Conservation (phyloP, 805 yeast genomes). For the Martiniozyma abietophila region DNA sequence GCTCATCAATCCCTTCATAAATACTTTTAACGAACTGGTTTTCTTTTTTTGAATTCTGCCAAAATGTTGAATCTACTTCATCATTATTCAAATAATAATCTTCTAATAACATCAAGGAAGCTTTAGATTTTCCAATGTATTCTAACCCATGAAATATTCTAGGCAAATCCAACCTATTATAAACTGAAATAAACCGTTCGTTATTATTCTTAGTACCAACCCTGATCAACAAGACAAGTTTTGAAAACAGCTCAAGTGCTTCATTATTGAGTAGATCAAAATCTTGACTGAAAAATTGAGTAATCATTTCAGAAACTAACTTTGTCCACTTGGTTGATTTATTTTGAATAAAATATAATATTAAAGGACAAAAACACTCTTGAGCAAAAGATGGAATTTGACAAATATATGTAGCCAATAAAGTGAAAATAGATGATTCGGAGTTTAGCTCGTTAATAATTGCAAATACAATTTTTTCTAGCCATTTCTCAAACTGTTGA, state of each 20-base stretch:
- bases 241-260: conserved; percentile 20
- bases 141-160: conserved; percentile 27
- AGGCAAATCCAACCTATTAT: conserved; percentile 23
- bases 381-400: conserved; percentile 21
- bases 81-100: conserved; percentile 24
- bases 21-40: conserved; percentile 24
- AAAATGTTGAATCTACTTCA: conserved; percentile 6
- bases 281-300: conserved; percentile 17
- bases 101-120: conserved; percentile 42
- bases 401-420: conserved; percentile 27
- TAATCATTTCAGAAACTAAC: conserved; percentile 15
- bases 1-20: conserved; percentile 48
- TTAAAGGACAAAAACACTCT: conserved; percentile 21
- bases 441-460: conserved; percentile 27
- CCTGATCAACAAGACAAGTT: conserved; percentile 29
- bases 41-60: conserved; percentile 1
- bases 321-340: conserved; percentile 15
- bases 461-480: conserved; percentile 25
- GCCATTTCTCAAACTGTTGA: conserved; percentile 23
- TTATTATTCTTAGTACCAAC: conserved; percentile 28
- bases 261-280: conserved; percentile 7
- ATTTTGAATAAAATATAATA: conserved; percentile 21
- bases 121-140: conserved; percentile 27
- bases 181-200: conserved; percentile 23
- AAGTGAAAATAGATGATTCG: conserved; percentile 24